Conservation (phyloP, 2,329 filamentous ascomycete species). For the Beauveria varroae region DNA sequence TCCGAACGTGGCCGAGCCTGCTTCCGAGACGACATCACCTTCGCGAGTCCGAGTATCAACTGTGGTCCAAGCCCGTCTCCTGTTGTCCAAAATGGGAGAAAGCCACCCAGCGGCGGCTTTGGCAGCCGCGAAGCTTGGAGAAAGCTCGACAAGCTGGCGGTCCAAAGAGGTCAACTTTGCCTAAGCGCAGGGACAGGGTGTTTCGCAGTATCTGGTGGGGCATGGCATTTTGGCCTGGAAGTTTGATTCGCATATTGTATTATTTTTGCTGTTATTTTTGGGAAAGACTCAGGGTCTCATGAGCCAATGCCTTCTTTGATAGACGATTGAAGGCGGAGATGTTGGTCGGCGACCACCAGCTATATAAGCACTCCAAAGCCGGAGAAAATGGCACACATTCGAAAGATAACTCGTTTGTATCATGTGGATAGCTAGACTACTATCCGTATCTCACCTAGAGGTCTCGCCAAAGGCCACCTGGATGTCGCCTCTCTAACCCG, state of each 20-base stretch:
- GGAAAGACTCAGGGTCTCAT: neutral
- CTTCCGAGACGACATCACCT: neutral
- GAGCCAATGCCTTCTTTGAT: neutral
- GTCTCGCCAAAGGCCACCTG: no score
- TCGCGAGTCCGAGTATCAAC: slow-evolving; percentile 3
- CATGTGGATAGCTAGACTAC: no score
- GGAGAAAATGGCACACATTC: no score
- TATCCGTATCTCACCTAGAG: no score
- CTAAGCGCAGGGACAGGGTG: neutral
- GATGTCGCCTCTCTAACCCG: no score
- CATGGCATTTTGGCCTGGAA: neutral
- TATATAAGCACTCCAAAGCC: no score
- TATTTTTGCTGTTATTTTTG: neutral
- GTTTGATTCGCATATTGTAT: neutral
- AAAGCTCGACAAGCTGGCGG: neutral
- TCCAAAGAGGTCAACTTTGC: neutral
- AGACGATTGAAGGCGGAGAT: no score
- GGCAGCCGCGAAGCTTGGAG: neutral
- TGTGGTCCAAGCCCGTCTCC: slow-evolving; percentile 4
- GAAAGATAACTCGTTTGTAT: no score
- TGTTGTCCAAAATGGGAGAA: slow-evolving; percentile 9
- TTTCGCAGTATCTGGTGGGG: neutral
- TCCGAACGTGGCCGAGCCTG: neutral
- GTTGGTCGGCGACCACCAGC: no score
- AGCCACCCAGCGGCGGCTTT: neutral